Evolutionary conservation across 352 stramenopile species (phyloP), one percentile per base, ranked within the genome.

Genomic region (Achlya hypogyna): DNA sequence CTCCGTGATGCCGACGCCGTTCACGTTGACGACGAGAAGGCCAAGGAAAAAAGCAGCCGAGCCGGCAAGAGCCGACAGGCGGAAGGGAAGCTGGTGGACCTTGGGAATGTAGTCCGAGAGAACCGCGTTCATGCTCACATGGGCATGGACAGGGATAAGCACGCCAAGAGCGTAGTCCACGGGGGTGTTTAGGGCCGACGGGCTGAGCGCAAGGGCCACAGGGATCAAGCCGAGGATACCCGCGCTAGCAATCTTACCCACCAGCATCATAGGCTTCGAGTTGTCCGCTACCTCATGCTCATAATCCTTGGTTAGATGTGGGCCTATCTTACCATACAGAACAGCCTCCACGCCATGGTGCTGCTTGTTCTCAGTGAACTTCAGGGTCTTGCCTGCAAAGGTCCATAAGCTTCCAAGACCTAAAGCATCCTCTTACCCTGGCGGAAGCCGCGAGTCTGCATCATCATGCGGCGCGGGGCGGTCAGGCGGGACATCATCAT

Each of bases 41-140:
- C 88, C 88, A 51, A 95, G 63, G 62, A 91, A 79, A 75, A 91
- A 87, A 68, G 95, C 70, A 47, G 78, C 81, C 14, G 86, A 93
- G 65, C 81, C 80, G 34, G 78, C 86, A 51, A 96, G 73, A 75
- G 82, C 81, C 52, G 71, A 79, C 42, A 91, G 63, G 70, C 87
- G 84, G 12, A 58, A 56, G 25, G 64, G 25, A 18, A 25, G 23
- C 38, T 67, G 56, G 53, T 69, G 75, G 9, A 89, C 71, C 74
- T 97, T 96, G 29, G 93, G 91, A 68, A 96, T 89, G 75, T 98
- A 98, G 78, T 98, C 93, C 35, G 88, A 95, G 53, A 92, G 88
- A 63, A 98, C 91, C 73, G 95, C 90, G 81, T 97, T 98, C 77
- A 98, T 87, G 53, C 93, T 91, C 53, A 98, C 95, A 80, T 96